phyloP scores from a whole-genome alignment of 2,329 filamentous ascomycete genomes.

The Epichloe aotearoae region DNA sequence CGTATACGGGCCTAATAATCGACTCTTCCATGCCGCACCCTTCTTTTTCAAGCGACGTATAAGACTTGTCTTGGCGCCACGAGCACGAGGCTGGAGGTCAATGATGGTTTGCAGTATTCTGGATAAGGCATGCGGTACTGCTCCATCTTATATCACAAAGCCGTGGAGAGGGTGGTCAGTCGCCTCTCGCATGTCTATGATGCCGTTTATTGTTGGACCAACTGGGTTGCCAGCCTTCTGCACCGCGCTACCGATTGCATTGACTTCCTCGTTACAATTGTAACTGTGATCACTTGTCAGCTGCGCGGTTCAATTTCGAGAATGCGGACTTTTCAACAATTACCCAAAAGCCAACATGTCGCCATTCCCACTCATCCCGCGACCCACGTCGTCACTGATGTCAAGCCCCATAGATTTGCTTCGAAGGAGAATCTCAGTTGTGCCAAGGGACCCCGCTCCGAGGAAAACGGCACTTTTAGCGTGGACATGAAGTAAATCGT shows the following conservation, averaged over 20 bases:
- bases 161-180: slow-evolving; percentile 43
- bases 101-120: slow-evolving; percentile 44
- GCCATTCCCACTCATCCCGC: slow-evolving; percentile 52
- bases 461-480: slow-evolving; percentile 53
- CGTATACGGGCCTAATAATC: slow-evolving; percentile 46
- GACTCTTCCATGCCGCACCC: slow-evolving; percentile 24
- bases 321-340: background rate
- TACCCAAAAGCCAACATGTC: slow-evolving; percentile 52
- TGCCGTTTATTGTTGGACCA: slow-evolving; percentile 49
- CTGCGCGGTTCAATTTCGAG: background rate
- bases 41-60: slow-evolving; percentile 4
- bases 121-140: slow-evolving; percentile 43
- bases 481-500: slow-evolving; percentile 54
- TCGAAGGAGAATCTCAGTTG: slow-evolving; percentile 51
- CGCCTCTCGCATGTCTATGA: slow-evolving; percentile 43
- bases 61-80: slow-evolving; percentile 22
- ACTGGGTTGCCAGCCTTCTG: slow-evolving; percentile 24
- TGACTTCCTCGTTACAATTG: slow-evolving; percentile 43
- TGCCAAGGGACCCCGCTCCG: slow-evolving; percentile 50
- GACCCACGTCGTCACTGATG: slow-evolving; percentile 44
- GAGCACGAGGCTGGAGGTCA: slow-evolving; percentile 21
- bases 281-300: slow-evolving; percentile 26
- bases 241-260: slow-evolving; percentile 34
- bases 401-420: slow-evolving; percentile 44
- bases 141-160: slow-evolving; percentile 51